These are phyloP conservation scores for Colletotrichum paranaense DNA, from an alignment of 2,329 filamentous ascomycete genomes.

Conservation along the genomic window DNA sequence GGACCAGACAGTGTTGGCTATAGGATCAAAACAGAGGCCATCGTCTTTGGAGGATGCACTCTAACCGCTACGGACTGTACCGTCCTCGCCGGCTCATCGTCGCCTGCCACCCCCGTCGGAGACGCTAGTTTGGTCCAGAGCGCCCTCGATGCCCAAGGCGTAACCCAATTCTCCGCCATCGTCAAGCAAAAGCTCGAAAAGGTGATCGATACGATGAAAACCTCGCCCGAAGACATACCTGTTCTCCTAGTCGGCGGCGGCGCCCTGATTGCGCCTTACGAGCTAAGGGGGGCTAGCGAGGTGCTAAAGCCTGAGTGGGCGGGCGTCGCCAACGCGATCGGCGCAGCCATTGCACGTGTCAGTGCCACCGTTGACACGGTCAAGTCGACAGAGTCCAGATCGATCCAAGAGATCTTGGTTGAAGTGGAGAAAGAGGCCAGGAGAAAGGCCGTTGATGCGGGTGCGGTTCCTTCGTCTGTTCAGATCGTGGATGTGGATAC, in stretches of 20 bases:
- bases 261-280: slow-evolving; percentile 66
- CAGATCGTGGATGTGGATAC: slow-evolving; percentile 63
- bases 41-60: slow-evolving; percentile 66
- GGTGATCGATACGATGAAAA: slow-evolving; percentile 72
- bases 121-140: slow-evolving; percentile 49
- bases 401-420: slow-evolving; percentile 49
- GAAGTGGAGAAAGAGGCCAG: slow-evolving; percentile 54
- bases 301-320: slow-evolving; percentile 68
- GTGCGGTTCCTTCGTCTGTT: slow-evolving; percentile 56
- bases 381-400: slow-evolving; percentile 57
- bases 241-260: slow-evolving; percentile 74
- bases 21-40: slow-evolving; percentile 62
- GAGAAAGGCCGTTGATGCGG: slow-evolving; percentile 55
- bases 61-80: slow-evolving; percentile 70
- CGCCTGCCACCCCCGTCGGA: slow-evolving; percentile 50
- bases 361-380: slow-evolving; percentile 64
- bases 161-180: slow-evolving; percentile 50
- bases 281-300: slow-evolving; percentile 64
- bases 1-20: slow-evolving; percentile 74
- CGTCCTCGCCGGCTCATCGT: slow-evolving; percentile 44
- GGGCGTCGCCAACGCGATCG: slow-evolving; percentile 72
- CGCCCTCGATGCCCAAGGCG: slow-evolving; percentile 44
- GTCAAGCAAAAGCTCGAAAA: slow-evolving; percentile 65
- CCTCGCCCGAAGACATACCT: slow-evolving; percentile 66
- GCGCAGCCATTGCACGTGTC: slow-evolving; percentile 70